These are phyloP conservation scores for Nannochloris sp. DNA, from an alignment of 139 green algal genomes.

Conservation along the genomic window DNA sequence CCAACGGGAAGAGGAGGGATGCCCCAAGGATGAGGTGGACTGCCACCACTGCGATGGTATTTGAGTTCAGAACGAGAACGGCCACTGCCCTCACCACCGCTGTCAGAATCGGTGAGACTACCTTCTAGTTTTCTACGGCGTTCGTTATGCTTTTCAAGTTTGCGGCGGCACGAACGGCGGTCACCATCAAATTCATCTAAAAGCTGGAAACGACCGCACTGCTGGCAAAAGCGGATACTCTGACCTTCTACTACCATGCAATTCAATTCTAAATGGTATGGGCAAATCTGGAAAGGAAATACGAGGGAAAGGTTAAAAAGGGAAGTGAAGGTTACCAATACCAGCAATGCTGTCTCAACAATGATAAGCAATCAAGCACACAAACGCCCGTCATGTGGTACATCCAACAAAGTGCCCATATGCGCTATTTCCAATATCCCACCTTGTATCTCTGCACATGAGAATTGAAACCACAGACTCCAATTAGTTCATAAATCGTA, in stretches of 20 bases:
- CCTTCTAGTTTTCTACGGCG: slow-evolving; percentile 32
- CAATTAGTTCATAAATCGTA: not conserved
- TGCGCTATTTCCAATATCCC: no score
- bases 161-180: slow-evolving; percentile 26
- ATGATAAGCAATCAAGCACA: no score
- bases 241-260: slow-evolving; percentile 32
- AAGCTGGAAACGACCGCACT: slow-evolving; percentile 28
- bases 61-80: not conserved
- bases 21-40: not conserved
- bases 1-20: no score
- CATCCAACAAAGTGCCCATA: no score
- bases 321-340: not conserved
- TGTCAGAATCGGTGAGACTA: slow-evolving; percentile 1
- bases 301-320: not conserved
- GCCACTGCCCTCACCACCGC: not conserved
- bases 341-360: no score
- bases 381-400: no score
- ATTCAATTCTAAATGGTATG: slow-evolving; percentile 56
- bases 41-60: not conserved
- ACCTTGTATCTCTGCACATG: slow-evolving; percentile 11
- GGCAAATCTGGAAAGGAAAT: slow-evolving; percentile 77
- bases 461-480: no score
- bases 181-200: slow-evolving; percentile 41
- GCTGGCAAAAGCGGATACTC: slow-evolving; percentile 35
- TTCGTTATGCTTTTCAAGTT: slow-evolving; percentile 59